phyloP scores from a whole-genome alignment of 768 basidiomycete species.

The Lactifluus rugatus region DNA sequence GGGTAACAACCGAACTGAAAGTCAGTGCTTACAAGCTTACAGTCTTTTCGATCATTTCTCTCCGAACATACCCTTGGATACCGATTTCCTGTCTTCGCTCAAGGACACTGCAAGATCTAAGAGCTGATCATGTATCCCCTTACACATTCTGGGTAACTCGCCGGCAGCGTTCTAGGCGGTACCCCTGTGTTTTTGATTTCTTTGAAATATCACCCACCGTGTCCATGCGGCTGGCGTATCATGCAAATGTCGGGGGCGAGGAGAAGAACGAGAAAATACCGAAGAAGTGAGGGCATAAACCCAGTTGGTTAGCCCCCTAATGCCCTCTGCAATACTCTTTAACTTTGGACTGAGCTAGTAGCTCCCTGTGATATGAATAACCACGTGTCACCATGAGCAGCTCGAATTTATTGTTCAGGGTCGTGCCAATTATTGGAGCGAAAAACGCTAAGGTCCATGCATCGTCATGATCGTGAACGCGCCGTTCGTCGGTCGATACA shows the following conservation, averaged over 20 bases:
- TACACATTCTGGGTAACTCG: background rate
- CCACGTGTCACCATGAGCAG: background rate
- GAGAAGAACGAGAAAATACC: background rate
- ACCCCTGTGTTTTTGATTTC: background rate
- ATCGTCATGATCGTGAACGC: background rate
- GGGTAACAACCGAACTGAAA: slow-evolving; percentile 5
- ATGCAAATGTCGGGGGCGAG: background rate
- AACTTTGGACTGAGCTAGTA: background rate
- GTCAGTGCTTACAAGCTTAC: background rate
- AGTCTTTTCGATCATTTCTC: slow-evolving; percentile 9
- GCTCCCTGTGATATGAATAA: background rate
- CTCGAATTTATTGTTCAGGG: background rate
- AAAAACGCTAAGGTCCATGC: background rate
- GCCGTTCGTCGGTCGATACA: background rate
- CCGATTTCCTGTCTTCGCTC: background rate
- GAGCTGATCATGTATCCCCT: slow-evolving; percentile 3
- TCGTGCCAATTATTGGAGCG: background rate
- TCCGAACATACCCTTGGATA: slow-evolving; percentile 8
- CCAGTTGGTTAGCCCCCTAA: background rate
- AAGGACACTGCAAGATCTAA: background rate
- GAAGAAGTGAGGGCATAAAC: background rate
- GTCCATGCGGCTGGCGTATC: background rate
- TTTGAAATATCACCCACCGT: background rate
- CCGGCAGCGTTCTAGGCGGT: background rate
- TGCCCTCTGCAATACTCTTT: background rate